Conservation (phyloP, 495 filamentous ascomycete genomes). For the Xylaria curta region DNA sequence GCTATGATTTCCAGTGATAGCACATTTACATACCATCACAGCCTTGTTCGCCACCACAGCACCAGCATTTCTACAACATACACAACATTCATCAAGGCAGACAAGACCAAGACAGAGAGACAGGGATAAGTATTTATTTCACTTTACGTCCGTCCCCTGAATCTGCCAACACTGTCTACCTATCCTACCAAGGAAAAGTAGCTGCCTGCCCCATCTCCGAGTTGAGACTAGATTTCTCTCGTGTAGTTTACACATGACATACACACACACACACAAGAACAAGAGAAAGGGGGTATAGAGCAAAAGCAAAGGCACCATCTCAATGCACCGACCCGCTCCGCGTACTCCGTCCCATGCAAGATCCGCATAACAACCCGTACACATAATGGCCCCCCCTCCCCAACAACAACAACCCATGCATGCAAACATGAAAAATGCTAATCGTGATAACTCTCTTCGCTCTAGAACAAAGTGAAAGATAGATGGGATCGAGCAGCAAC, state of each 20-base stretch:
- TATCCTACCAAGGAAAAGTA: neutral
- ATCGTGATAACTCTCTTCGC: neutral
- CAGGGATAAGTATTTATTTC: neutral
- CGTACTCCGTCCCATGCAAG: constrained; percentile 22
- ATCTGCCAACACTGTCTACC: neutral
- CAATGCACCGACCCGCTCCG: constrained; percentile 7
- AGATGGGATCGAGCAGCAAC: neutral
- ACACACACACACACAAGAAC: neutral
- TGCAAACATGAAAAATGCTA: neutral
- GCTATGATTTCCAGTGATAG: too few relatives aligned
- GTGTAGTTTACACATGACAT: neutral
- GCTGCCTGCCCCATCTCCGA: neutral
- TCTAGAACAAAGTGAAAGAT: neutral
- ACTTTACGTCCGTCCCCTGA: neutral
- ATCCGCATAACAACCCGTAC: neutral
- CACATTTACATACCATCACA: too few relatives aligned
- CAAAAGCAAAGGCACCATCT: constrained; percentile 4
- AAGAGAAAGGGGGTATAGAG: constrained; percentile 23
- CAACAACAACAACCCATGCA: neutral
- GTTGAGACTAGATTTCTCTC: neutral
- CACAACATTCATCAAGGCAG: neutral
- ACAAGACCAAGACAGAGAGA: neutral
- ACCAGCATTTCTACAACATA: neutral
- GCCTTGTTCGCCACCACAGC: too few relatives aligned
- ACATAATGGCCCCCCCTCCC: neutral